These are phyloP conservation scores for Knoxdaviesia proteae DNA, from an alignment of 2,329 filamentous ascomycete species.

Conservation along the genomic window DNA sequence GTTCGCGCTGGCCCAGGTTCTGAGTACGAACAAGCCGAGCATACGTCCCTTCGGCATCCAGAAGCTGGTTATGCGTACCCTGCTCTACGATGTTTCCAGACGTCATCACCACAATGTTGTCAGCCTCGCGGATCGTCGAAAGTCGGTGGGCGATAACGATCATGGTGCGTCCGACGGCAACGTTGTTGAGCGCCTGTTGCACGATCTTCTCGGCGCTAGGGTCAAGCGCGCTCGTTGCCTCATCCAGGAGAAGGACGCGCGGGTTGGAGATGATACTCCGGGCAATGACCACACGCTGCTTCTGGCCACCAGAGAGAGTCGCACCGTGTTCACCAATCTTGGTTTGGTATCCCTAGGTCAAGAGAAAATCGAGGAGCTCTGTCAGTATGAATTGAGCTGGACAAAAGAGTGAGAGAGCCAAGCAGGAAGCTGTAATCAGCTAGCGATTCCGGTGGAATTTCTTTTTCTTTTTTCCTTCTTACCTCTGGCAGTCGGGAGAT, in stretches of 20 bases:
- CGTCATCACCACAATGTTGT: constrained; percentile 44
- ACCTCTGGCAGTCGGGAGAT: constrained; percentile 23
- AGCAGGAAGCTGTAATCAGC: no score
- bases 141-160: constrained; percentile 44
- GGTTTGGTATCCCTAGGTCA: constrained; percentile 31
- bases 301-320: constrained; percentile 44
- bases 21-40: constrained; percentile 24
- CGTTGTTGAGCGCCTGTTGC: constrained; percentile 31
- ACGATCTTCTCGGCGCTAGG: constrained; percentile 27
- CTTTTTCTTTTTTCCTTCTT: background rate
- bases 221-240: constrained; percentile 41
- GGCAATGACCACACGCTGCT: constrained; percentile 46
- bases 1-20: constrained; percentile 12
- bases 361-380: background rate
- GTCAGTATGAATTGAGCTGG: no score
- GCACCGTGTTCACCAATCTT: constrained; percentile 43
- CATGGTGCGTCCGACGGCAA: constrained; percentile 36
- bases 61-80: constrained; percentile 37
- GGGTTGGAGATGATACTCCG: constrained; percentile 44
- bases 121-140: constrained; percentile 36
- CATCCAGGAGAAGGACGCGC: constrained; percentile 43
- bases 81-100: constrained; percentile 38
- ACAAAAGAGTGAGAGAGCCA: no score
- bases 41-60: constrained; percentile 27
- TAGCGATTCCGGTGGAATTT: no score